Percentiles rank a stretch among this genome's conserved stretches.
phyloP scores from a whole-genome alignment of 192 early-diverging fungal genomes.

The Backusella parvicylindrica region DNA sequence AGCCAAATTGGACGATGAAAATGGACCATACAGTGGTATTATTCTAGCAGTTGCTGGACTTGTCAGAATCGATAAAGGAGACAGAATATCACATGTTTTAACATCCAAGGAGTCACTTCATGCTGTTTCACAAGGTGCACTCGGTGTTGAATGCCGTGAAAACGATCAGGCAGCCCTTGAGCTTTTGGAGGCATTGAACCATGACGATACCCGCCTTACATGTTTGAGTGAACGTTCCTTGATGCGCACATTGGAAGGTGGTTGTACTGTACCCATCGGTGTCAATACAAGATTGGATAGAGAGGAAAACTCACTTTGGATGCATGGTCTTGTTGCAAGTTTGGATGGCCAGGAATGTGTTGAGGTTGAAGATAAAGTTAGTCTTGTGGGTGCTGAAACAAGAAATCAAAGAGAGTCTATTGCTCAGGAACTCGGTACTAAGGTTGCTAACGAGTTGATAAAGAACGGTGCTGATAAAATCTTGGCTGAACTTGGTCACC shows the following conservation, averaged over 20 bases:
- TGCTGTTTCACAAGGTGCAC: conserved; percentile 91
- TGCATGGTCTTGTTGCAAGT: conserved; percentile 70
- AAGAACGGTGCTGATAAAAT: conserved; percentile 41
- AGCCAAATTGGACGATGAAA: conserved; percentile 78
- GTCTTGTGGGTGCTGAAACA: conserved; percentile 24
- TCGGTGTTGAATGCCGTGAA: conserved; percentile 78
- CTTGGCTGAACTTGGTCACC: conserved; percentile 3
- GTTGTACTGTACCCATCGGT: conserved; percentile 93
- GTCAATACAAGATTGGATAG: conserved; percentile 60
- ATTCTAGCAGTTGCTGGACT: conserved; percentile 89
- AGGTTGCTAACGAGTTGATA: conserved; percentile 38
- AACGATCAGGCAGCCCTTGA: conserved; percentile 51
- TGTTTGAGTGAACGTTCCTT: conserved; percentile 82
- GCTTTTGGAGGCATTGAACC: conserved; percentile 64
- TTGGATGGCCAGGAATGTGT: conserved; percentile 73
- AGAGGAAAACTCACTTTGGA: conserved; percentile 32
- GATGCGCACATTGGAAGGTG: conserved; percentile 89
- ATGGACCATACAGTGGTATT: conserved; percentile 69
- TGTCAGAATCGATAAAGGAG: conserved; percentile 58
- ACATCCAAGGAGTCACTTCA: conserved; percentile 61
- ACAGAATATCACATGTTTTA: conserved; percentile 73
- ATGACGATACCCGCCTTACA: conserved; percentile 57
- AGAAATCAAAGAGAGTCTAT: conserved; percentile 24
- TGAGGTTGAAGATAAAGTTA: conserved; percentile 38
- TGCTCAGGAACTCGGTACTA: conserved; percentile 38